Evolutionary conservation across 1,284 basidiomycete genomes (phyloP).

Genomic region (Athelia psychrophila): DNA sequence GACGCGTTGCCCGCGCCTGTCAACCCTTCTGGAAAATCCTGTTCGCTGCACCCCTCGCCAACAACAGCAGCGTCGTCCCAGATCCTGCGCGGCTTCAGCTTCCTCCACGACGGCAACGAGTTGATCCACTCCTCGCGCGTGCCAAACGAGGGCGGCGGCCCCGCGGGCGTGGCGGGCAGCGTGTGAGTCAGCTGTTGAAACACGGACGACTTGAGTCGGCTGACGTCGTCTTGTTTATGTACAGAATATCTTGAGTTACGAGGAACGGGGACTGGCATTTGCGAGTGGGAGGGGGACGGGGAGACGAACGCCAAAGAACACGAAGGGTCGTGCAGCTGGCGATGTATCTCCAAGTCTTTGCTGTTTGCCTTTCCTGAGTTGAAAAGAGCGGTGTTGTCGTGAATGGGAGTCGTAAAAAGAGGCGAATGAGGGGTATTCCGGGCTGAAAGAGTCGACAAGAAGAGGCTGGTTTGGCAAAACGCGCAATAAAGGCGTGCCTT

Average conservation of each 20-base stretch:
- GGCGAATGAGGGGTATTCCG: slow-evolving; percentile 24
- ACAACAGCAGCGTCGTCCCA: slow-evolving; percentile 46
- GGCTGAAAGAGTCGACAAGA: slow-evolving; percentile 50
- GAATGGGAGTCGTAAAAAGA: slow-evolving; percentile 48
- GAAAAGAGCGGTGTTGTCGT: slow-evolving; percentile 42
- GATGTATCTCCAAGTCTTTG: slow-evolving; percentile 30
- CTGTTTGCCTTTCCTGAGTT: slow-evolving; percentile 27
- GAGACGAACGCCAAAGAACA: slow-evolving; percentile 38
- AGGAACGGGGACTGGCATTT: slow-evolving; percentile 84
- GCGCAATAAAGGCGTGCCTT: slow-evolving; percentile 92
- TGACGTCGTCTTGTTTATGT: slow-evolving; percentile 42
- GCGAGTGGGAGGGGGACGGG: slow-evolving; percentile 36
- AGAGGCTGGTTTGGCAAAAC: slow-evolving; percentile 33
- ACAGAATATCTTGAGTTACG: slow-evolving; percentile 50
- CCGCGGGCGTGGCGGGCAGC: slow-evolving; percentile 54
- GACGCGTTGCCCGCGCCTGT: slow-evolving; percentile 62
- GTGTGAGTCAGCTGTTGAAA: slow-evolving; percentile 53
- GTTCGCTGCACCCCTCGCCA: slow-evolving; percentile 23
- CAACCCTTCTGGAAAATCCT: slow-evolving; percentile 75
- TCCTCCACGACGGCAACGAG: slow-evolving; percentile 66
- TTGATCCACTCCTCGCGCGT: slow-evolving; percentile 70
- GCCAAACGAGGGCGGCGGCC: slow-evolving; percentile 58
- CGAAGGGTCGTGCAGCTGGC: slow-evolving; percentile 29
- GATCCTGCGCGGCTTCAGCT: slow-evolving; percentile 59
- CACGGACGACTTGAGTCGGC: slow-evolving; percentile 36